phyloP scores from a whole-genome alignment of 176 grass and related monocot species.

The Oryza coarctata region DNA sequence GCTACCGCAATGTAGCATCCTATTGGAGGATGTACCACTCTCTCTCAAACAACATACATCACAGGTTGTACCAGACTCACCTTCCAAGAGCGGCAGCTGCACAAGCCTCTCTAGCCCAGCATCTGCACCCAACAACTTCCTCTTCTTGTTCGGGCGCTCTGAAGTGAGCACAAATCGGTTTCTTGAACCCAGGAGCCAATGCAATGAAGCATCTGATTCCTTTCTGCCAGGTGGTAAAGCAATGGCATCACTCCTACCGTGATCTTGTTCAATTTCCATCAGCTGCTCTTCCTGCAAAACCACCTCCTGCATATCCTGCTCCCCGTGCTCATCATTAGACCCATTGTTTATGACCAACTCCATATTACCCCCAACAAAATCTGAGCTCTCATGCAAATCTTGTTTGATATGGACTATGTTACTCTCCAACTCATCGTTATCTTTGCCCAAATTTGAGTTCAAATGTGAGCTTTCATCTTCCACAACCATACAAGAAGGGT shows the following conservation, averaged over 20 bases:
- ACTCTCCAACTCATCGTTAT: conserved; percentile 16
- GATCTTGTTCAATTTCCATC: conserved; percentile 35
- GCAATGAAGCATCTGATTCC: not conserved
- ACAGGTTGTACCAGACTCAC: conserved; percentile 46
- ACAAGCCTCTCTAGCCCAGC: conserved; percentile 77
- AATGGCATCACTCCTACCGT: conserved; percentile 6
- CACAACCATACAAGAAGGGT: conserved; percentile 12
- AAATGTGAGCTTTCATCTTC: conserved; percentile 15
- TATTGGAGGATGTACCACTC: conserved; percentile 47
- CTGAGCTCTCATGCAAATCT: conserved; percentile 31
- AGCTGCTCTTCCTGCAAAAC: conserved; percentile 41
- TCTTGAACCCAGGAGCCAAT: conserved; percentile 56
- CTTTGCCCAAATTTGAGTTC: conserved; percentile 13
- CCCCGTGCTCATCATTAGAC: conserved; percentile 22
- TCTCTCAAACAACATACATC: conserved; percentile 74
- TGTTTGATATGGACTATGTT: conserved; percentile 6
- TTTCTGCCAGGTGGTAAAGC: not conserved
- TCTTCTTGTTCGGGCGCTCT: conserved; percentile 90
- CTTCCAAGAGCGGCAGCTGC: conserved; percentile 44
- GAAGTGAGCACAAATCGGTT: conserved; percentile 77
- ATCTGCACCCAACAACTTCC: conserved; percentile 82
- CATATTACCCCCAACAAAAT: conserved; percentile 10
- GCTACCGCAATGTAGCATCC: conserved; percentile 62
- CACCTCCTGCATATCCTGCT: conserved; percentile 46
- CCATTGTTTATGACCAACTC: conserved; percentile 21